Evolutionary conservation across 2,329 filamentous ascomycete genomes (phyloP), one percentile per base, ranked within the genome.

Genomic region (Aspergillus tamarii): DNA sequence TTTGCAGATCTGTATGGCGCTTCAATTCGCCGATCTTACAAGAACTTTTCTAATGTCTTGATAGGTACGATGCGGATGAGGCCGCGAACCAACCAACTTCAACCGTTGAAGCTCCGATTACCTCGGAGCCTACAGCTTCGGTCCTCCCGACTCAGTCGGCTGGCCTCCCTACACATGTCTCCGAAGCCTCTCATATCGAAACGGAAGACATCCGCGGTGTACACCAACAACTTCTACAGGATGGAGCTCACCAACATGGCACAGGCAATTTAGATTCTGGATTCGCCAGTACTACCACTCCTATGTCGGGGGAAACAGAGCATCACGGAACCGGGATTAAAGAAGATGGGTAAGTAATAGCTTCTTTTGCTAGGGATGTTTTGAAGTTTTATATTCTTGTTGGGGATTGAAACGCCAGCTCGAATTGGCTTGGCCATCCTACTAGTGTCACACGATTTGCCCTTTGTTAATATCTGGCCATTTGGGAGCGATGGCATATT

Each of bases 1-100:
- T 97, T 97, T 80, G 93, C 93, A 73, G 94, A 97, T 82, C 87
- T 97, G 93, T 97, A 84, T 82, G 92, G 59, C 41, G 55, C 57
- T n/a, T 19, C 21, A 36, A 21, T 2, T 32, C 12, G 11, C 28
- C 28, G 61, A 8, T 26, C 11, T 10, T 6, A 28, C 34, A 26
- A 53, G 43, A 50, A 57, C 67, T 65, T 57, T 60, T 21, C 52
- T 57, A 26, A 48, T 59, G 54, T 63, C 64, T 58, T 71, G 46
- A 69, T 36, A 91, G 89, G 64, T 91, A 91, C 74, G 88, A 91
- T 67, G 89, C 89, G 66, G 88, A 91, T 68, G 87, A 89, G 56
- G 82, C 81, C 50, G 77, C 83, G 53, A 72, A 73, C 45, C 74
- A 74, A 56, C 63, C 71, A 11, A 69, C 70, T 36, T 67, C 76